Base-by-base conservation (phyloP, 1,284 basidiomycete genomes). In the Meira nashicola region DNA sequence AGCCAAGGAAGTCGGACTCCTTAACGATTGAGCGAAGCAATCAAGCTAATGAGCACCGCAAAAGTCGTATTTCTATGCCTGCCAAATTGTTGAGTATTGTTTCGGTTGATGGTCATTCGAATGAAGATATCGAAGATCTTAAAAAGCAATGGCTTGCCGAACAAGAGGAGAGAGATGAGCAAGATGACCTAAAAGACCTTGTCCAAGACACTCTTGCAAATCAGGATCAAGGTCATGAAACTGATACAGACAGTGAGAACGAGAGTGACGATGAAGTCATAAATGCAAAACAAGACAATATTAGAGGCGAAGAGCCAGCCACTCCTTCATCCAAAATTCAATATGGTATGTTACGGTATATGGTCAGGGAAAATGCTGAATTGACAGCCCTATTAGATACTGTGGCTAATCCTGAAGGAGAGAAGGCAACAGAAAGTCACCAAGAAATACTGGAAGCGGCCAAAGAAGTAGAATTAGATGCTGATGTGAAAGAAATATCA, bases 131-230 rank as follows among this genome's bases (percentile, higher is more conserved):
- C 5, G 46, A 21, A 39, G 50, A 53, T 19, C 19, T 17, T 8
- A n/a, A 41, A 53, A 53, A 41, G 37, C 21, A 53, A 39, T 53
- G 50, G 39, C 19, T 17, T 33, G 50, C 23, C 15, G 40, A 43
- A 19, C 15, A 43, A 11, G 40, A 43, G 11, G 40, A 43, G 40
- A 43, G 19, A 10, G 40, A 43, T 15, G 40, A 43, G 19, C 15
- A 43, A 43, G 40, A 43, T 3, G 40, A 43, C 6, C 14, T 43
- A 4, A 43, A 43, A 11, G 11, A 15, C 6, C 3, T 43, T 43
- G 40, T 15, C 11, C 40, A 43, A 43, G 40, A 43, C 11, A 10
- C 14, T 19, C 40, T 43, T 3, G 11, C 15, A 11, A 33, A 33
- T 4, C 28, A 33, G 28, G 28, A 33, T 33, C 4, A 33, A 33